These are phyloP conservation scores for Kurtzmaniella quercitrusa DNA, from an alignment of 1,139 yeast genomes.

Conservation along the genomic window DNA sequence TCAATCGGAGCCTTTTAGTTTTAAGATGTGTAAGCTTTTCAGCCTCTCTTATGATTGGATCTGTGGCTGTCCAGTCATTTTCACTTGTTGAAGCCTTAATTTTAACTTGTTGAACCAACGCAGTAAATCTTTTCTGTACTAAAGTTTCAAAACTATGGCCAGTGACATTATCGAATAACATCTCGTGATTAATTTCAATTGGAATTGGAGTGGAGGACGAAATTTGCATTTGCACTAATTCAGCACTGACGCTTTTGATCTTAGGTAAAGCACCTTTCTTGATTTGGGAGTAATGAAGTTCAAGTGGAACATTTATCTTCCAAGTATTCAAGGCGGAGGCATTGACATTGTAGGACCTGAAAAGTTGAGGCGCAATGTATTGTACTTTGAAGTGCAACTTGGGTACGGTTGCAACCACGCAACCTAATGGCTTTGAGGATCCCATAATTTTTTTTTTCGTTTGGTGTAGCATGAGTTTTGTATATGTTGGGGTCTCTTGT, in stretches of 20 bases:
- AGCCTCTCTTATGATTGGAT: constrained; percentile 1
- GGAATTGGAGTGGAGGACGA: constrained; percentile 4
- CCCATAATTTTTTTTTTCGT: neutral
- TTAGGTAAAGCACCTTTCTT: constrained; percentile 6
- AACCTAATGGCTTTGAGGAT: constrained; percentile 11
- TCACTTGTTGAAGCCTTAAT: constrained; percentile 22
- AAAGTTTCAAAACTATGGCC: neutral
- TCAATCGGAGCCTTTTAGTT: constrained; percentile 2
- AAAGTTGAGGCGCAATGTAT: constrained; percentile 2
- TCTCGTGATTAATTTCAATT: constrained; percentile 5
- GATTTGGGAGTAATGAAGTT: constrained; percentile 11
- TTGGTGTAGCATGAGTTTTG: neutral
- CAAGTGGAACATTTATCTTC: constrained; percentile 29
- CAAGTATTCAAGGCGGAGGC: constrained; percentile 16
- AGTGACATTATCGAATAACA: constrained; percentile 5
- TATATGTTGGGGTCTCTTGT: neutral
- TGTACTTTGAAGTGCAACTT: constrained; percentile 11
- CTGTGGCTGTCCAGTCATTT: neutral
- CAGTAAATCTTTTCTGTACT: constrained; percentile 1
- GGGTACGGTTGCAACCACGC: constrained; percentile 14
- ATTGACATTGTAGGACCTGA: neutral
- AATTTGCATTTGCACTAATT: constrained; percentile 2
- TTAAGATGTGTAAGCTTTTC: constrained; percentile 2
- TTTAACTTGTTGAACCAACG: constrained; percentile 17
- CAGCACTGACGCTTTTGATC: constrained; percentile 1